Evolutionary conservation across 345 rosid species (phyloP).

Genomic region (Aegle marmelos): DNA sequence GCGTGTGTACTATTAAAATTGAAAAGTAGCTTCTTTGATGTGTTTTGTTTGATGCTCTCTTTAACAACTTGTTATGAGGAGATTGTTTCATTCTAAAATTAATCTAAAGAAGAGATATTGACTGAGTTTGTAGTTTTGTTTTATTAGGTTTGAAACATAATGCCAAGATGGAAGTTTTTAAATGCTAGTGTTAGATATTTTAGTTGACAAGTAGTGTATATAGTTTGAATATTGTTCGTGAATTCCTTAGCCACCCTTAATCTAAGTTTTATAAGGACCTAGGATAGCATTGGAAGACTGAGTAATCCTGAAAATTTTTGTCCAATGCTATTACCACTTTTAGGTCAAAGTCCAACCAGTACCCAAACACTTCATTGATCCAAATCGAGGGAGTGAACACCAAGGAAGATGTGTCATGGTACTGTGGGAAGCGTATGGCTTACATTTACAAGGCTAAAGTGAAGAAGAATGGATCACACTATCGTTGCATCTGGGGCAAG

Average conservation of each 20-base stretch:
- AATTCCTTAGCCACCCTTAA: too few relatives aligned
- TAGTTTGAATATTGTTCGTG: neutral
- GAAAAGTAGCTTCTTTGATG: neutral
- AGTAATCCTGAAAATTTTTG: too few relatives aligned
- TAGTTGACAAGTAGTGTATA: neutral
- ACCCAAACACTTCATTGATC: slow-evolving; percentile 70
- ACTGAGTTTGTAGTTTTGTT: neutral
- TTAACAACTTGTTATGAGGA: neutral
- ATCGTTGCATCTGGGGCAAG: slow-evolving; percentile 97
- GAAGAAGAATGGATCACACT: slow-evolving; percentile 76
- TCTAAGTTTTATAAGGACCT: too few relatives aligned
- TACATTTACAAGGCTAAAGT: slow-evolving; percentile 92
- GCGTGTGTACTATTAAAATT: neutral
- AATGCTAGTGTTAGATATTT: neutral
- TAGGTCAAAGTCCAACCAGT: slow-evolving; percentile 91
- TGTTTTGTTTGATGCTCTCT: neutral
- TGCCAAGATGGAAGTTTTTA: neutral
- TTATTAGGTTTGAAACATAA: neutral
- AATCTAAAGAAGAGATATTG: neutral
- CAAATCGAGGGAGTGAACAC: slow-evolving; percentile 95
- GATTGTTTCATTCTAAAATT: neutral
- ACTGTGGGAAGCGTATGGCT: slow-evolving; percentile 83
- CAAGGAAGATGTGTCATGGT: slow-evolving; percentile 80
- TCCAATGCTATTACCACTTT: neutral
- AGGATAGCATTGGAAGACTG: too few relatives aligned